Conservation (phyloP, 2,329 filamentous ascomycete genomes). For the Dactylonectria estremocensis region DNA sequence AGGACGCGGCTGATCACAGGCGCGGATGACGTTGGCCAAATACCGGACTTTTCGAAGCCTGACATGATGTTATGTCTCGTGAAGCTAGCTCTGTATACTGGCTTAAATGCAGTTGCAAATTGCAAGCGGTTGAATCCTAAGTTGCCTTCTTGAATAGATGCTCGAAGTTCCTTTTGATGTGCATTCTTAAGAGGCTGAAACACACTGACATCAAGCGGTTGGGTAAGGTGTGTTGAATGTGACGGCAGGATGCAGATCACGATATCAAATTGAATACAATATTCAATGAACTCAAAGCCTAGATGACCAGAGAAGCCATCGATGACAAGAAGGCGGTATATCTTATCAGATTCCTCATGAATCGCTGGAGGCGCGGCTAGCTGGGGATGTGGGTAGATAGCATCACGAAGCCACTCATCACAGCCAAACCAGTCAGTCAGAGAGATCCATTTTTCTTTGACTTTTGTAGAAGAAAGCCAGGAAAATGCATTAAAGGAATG, state of each 20-base stretch:
- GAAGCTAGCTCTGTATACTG: background rate
- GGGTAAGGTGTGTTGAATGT: background rate
- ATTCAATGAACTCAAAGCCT: background rate
- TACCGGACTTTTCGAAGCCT: conserved; percentile 9
- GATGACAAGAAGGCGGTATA: background rate
- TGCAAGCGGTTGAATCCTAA: background rate
- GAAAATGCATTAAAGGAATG: conserved; percentile 4
- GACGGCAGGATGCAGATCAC: background rate
- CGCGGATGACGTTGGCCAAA: background rate
- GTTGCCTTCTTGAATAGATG: conserved; percentile 4
- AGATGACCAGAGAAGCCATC: background rate
- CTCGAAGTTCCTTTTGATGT: conserved; percentile 5
- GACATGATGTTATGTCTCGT: background rate
- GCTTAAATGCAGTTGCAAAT: conserved; percentile 1
- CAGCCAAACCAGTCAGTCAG: conserved; percentile 11
- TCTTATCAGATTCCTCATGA: background rate
- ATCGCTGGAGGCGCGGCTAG: background rate
- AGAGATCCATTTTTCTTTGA: background rate
- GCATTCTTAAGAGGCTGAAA: background rate
- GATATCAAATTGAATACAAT: background rate
- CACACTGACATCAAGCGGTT: background rate
- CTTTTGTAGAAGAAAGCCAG: conserved; percentile 8
- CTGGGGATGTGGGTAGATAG: background rate
- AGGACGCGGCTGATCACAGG: background rate
- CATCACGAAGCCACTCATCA: conserved; percentile 9